Percentiles rank a stretch among this genome's conserved stretches.
These are phyloP conservation scores for Blastobotrys buckinghamii DNA, from an alignment of 1,139 yeast species.

Conservation along the genomic window DNA sequence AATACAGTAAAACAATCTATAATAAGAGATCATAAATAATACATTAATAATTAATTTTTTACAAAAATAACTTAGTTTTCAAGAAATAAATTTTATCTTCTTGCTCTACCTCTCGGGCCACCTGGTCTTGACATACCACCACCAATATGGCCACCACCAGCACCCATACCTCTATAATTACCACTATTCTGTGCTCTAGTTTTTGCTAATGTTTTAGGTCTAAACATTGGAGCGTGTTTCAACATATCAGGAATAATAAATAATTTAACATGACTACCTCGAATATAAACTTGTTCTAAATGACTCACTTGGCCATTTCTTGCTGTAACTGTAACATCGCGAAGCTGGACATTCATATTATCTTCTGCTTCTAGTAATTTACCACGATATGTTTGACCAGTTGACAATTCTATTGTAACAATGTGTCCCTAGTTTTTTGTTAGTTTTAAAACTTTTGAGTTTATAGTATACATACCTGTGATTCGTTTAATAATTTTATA, in stretches of 20 bases:
- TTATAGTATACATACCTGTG: conserved; percentile 42
- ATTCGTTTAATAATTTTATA: conserved; percentile 78
- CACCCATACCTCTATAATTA: conserved; percentile 21
- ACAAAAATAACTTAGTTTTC: neutral
- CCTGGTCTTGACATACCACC: neutral
- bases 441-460: neutral
- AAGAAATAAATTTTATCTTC: conserved; percentile 8
- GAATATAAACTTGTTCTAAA: conserved; percentile 78
- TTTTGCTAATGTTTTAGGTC: conserved; percentile 35
- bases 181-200: conserved; percentile 22
- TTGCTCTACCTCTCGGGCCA: conserved; percentile 12
- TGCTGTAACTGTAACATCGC: conserved; percentile 76
- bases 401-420: conserved; percentile 72
- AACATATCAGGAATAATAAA: conserved; percentile 85
- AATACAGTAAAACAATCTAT: no score
- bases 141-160: conserved; percentile 19
- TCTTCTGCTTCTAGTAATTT: conserved; percentile 76
- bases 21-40: neutral
- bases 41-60: neutral
- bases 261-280: conserved; percentile 88
- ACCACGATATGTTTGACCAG: conserved; percentile 87
- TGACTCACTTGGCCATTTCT: conserved; percentile 70
- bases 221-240: conserved; percentile 74
- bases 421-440: conserved; percentile 58
- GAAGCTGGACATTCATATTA: conserved; percentile 85